phyloP scores from a whole-genome alignment of 2,329 filamentous ascomycete species.

The Alternaria longipes region DNA sequence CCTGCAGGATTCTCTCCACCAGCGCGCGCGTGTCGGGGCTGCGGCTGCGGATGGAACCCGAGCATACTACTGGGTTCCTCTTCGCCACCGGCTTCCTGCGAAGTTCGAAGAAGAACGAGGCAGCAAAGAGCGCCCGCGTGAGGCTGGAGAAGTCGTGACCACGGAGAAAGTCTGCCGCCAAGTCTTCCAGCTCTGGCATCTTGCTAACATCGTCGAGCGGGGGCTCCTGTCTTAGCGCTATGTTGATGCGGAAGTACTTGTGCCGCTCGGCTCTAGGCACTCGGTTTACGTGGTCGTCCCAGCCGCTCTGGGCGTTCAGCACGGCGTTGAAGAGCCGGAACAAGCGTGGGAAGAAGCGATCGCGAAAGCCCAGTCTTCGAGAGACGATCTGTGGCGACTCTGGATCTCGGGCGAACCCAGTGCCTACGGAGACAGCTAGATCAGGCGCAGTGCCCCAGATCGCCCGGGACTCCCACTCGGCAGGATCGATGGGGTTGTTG shows the following conservation, averaged over 20 bases:
- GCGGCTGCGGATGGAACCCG: conserved; percentile 16
- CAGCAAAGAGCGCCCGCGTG: conserved; percentile 13
- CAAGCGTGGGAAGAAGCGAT: conserved; percentile 21
- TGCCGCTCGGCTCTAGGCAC: conserved; percentile 8
- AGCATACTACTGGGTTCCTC: conserved; percentile 5
- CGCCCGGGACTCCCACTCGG: conserved; percentile 22
- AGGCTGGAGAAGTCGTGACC: conserved; percentile 20
- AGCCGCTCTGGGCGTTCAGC: conserved; percentile 19
- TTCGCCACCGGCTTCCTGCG: conserved; percentile 2
- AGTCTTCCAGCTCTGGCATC: conserved; percentile 18
- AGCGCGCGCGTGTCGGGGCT: conserved; percentile 17
- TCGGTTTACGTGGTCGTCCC: conserved; percentile 21
- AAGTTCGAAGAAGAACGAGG: conserved; percentile 26
- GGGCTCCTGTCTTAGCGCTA: conserved; percentile 14
- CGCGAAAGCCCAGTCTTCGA: conserved; percentile 14
- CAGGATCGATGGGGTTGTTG: conserved; percentile 20
- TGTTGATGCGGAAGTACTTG: conserved; percentile 27
- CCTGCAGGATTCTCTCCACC: conserved; percentile 18
- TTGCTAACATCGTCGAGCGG: conserved; percentile 17
- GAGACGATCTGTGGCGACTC: not conserved
- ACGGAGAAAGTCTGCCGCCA: conserved; percentile 14
- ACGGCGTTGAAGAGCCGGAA: conserved; percentile 22
- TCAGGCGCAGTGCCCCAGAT: conserved; percentile 20
- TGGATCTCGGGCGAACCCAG: conserved; percentile 14
- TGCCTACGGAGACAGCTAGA: conserved; percentile 22